Conservation (phyloP, 1,284 basidiomycete genomes). For the Cystobasidium slooffiae region DNA sequence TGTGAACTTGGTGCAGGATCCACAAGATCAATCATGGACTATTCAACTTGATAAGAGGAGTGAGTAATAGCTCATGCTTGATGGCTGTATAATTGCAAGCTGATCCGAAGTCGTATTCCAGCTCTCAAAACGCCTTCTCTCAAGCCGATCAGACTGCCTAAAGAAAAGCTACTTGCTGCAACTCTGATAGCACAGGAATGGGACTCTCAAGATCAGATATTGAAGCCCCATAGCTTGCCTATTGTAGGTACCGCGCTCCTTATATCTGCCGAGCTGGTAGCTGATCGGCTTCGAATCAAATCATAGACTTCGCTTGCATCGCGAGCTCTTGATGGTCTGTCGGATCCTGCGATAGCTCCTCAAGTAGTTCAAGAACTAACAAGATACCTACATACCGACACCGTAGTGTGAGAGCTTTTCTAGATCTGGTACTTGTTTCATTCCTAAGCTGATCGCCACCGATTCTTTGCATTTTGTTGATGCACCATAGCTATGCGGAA, state of each 20-base stretch:
- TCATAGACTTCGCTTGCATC: slow-evolving; percentile 90
- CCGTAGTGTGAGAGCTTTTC: slow-evolving; percentile 72
- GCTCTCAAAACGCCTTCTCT: slow-evolving; percentile 85
- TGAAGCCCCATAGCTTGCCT: slow-evolving; percentile 90
- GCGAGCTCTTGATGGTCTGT: slow-evolving; percentile 82
- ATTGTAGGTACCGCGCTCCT: slow-evolving; percentile 65
- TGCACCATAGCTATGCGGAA: slow-evolving; percentile 37
- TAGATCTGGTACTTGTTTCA: slow-evolving; percentile 2
- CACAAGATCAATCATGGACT: slow-evolving; percentile 54
- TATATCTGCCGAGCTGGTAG: neutral
- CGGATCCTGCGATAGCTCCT: slow-evolving; percentile 64
- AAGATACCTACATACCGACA: slow-evolving; percentile 92
- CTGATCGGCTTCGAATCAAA: slow-evolving; percentile 26
- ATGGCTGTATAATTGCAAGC: too few relatives aligned
- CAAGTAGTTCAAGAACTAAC: slow-evolving; percentile 75
- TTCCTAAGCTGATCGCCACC: neutral
- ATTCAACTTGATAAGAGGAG: slow-evolving; percentile 33
- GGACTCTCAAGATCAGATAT: slow-evolving; percentile 83
- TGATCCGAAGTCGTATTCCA: slow-evolving; percentile 62
- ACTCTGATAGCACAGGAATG: slow-evolving; percentile 90
- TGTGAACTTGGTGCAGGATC: slow-evolving; percentile 69
- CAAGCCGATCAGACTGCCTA: slow-evolving; percentile 72
- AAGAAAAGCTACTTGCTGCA: slow-evolving; percentile 68
- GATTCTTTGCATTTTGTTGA: neutral
- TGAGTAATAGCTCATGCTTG: neutral